A percentile compares a stretch with the other conserved stretches of the same genome.
phyloP scores from a whole-genome alignment of 352 stramenopile species.

The Phytophthora parvispora region DNA sequence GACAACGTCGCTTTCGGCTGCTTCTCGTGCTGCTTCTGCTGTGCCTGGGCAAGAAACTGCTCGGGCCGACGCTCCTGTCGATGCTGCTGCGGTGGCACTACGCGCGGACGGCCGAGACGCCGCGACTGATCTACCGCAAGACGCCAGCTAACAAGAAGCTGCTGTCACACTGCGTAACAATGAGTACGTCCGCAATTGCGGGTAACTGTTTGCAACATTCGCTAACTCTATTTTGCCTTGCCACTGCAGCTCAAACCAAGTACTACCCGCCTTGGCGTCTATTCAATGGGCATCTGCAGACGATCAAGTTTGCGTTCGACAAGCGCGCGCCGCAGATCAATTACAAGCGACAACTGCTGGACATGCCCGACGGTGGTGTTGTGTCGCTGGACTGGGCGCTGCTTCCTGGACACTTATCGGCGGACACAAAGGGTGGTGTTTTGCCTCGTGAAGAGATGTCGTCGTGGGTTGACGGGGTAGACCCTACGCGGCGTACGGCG shows the following conservation, averaged over 20 bases:
- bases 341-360: conserved; percentile 70
- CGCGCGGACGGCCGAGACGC: conserved; percentile 34
- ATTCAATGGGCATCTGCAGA: conserved; percentile 72
- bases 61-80: conserved; percentile 19
- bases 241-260: conserved; percentile 44
- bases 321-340: conserved; percentile 33
- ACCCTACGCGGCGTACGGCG: conserved; percentile 44
- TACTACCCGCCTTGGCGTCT: conserved; percentile 65
- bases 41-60: conserved; percentile 29
- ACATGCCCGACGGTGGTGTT: conserved; percentile 70
- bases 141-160: conserved; percentile 47
- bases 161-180: conserved; percentile 43
- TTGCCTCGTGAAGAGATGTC: not conserved
- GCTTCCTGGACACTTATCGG: conserved; percentile 11
- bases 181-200: conserved; percentile 46
- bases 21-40: conserved; percentile 11
- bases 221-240: not conserved
- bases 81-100: conserved; percentile 42
- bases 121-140: conserved; percentile 52
- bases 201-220: not conserved
- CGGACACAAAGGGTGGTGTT: conserved; percentile 16
- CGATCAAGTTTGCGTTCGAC: conserved; percentile 45
- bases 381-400: conserved; percentile 76
- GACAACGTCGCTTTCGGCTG: conserved; percentile 11
- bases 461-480: conserved; percentile 35